Base-by-base conservation (phyloP, 139 green algal genomes). In the Haematococcus lacustris region DNA sequence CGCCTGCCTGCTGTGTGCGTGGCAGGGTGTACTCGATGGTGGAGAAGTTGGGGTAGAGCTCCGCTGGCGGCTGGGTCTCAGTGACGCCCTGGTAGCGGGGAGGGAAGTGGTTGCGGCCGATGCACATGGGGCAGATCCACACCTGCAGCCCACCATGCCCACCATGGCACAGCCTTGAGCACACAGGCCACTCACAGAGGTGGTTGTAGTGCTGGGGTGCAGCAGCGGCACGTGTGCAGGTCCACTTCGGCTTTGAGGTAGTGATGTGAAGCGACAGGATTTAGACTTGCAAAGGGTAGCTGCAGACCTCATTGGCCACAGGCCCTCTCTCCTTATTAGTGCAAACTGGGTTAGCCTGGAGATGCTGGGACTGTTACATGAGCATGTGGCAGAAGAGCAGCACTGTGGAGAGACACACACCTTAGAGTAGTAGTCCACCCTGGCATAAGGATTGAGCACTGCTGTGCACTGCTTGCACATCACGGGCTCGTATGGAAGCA, bases 71-170 rank as follows among this genome's bases (percentile, higher is more conserved):
- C 73, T 90, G 91, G 25, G 79, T 82, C 82, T 97, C 86, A 3
- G 71, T 83, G 76, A 97, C 92, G 76, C 81, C 85, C 78, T 93
- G 83, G 84, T 99, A 98, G 80, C 98, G 93, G 3, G 93, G 73
- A 26, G 94, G 94, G 78, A 98, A 98, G 75, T 97, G 93, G 84
- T 98, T 98, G 64, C 94, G 88, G 7, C 80, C 86, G 75, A 93
- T 88, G 85, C 95, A 99, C 66, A 99, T 91, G 32, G 95, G 93
- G 82, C 96, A 99, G 65, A 93, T 92, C 96, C 96, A 99, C 21
- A 98, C 77, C 69, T 74, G 62, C 39, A 30, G 23, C 13, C 13
- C 47, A 57, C 21, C 47, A 57, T 57, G 47, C 47, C 47, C 13
- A 28, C 13, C 13, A 57, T 21, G 47, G 47, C 21, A 57, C 13